Evolutionary conservation across 768 basidiomycete species (phyloP), one percentile per base, ranked within the genome.

Genomic region (Dacryopinax primogenitus): DNA sequence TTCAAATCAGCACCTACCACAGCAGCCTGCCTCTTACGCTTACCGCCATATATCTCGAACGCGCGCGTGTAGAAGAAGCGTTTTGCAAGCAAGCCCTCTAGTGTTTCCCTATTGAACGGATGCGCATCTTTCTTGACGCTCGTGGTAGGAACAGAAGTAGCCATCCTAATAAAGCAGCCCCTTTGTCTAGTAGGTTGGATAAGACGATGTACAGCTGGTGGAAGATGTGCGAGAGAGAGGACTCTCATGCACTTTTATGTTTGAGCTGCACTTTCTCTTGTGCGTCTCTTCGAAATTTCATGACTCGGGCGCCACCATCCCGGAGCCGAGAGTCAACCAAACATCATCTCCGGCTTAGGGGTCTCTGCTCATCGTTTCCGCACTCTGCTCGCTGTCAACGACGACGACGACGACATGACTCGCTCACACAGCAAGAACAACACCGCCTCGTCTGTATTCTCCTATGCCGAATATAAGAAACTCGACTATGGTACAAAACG

Each of bases 21-120:
- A 64, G 66, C 33, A 36, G 32, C 63, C 30, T 68, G 66, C 36
- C 61, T 41, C 18, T 21, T 16, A 35, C 23, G 79, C 85, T 70
- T 68, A 92, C 95, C 96, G 66, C 95, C 93, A 72, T 98, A 98
- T 78, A 99, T 97, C 77, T 98, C 96, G 71, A 98, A 99, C 3
- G 96, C 91, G 26, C 95, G 95, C 2, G 95, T 91, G 73, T 90
- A 98, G 80, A 98, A 99, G 80, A 99, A 99, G 62, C 96, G 81
- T 65, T 89, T 84, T 72, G 86, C 88, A 64, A 98, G 82, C 58
- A 95, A 76, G 26, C 86, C 86, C 71, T 98, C 96, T 33, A 98
- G 81, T 26, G 86, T 82, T 23, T 78, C 68, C 77, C 94, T 95
- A 75, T 94, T 90, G 73, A 99, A 99, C 1, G 85, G 73, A 72